phyloP scores from a whole-genome alignment of 768 basidiomycete genomes.

The Calvatia gigantea region DNA sequence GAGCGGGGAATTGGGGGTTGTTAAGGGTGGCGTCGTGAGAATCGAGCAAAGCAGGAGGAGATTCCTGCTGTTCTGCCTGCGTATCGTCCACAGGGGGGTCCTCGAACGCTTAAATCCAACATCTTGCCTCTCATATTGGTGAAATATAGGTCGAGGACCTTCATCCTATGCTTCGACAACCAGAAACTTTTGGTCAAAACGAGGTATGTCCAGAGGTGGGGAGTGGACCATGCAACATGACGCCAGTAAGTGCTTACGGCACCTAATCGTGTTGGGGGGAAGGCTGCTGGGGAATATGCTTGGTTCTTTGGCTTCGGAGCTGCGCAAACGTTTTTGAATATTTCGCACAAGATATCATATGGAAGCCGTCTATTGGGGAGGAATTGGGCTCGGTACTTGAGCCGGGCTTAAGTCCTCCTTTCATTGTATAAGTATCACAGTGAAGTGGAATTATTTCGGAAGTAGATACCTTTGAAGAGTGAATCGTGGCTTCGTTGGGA shows the following conservation, averaged over 20 bases:
- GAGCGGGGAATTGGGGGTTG: background rate
- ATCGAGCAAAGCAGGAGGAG: background rate
- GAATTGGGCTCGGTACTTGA: background rate
- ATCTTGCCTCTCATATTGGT: background rate
- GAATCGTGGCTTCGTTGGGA: background rate
- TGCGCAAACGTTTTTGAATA: background rate
- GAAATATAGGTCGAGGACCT: background rate
- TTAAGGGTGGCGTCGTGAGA: too few relatives aligned
- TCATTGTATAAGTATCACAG: too few relatives aligned
- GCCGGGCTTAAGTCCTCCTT: too few relatives aligned
- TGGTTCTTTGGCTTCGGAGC: background rate
- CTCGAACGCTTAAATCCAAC: background rate
- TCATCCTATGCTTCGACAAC: background rate
- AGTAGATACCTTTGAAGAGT: background rate
- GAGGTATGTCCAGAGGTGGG: background rate
- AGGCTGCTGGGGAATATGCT: background rate
- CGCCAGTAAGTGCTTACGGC: background rate
- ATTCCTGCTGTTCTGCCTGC: too few relatives aligned
- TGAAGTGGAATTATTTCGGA: background rate
- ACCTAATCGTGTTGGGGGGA: background rate
- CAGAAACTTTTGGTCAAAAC: background rate
- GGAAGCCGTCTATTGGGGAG: background rate
- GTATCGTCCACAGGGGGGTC: too few relatives aligned
- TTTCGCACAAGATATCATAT: background rate
- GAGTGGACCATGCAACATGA: background rate